phyloP scores from a whole-genome alignment of 2,329 filamentous ascomycete genomes.

The Thermoascus crustaceus region DNA sequence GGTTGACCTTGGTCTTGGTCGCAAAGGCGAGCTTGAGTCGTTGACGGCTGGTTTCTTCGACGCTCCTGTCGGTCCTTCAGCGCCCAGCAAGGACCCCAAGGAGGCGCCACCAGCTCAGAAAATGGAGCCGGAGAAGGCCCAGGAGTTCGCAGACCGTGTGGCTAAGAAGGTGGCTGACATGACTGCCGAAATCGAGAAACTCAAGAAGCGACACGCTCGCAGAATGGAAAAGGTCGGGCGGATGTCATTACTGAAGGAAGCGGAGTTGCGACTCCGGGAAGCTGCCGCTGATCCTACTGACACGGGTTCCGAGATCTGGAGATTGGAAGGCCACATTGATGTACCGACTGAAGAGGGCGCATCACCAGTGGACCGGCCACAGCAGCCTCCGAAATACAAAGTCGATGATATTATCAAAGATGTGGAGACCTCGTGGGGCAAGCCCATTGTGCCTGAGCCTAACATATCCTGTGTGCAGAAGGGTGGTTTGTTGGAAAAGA shows the following conservation, averaged over 20 bases:
- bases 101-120: slow-evolving; percentile 44
- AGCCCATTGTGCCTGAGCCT: slow-evolving; percentile 56
- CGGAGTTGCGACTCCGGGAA: slow-evolving; percentile 67
- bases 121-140: slow-evolving; percentile 66
- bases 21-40: slow-evolving; percentile 70
- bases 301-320: slow-evolving; percentile 53
- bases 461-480: slow-evolving; percentile 65
- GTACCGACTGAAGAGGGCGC: slow-evolving; percentile 27
- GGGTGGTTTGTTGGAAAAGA: slow-evolving; percentile 61
- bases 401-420: slow-evolving; percentile 67
- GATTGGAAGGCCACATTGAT: slow-evolving; percentile 48
- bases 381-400: slow-evolving; percentile 35
- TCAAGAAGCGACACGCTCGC: slow-evolving; percentile 71
- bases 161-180: slow-evolving; percentile 63
- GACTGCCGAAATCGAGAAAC: slow-evolving; percentile 71
- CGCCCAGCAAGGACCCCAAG: slow-evolving; percentile 18
- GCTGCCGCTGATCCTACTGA: slow-evolving; percentile 50
- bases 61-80: slow-evolving; percentile 35
- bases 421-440: slow-evolving; percentile 63
- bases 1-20: slow-evolving; percentile 76
- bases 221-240: slow-evolving; percentile 67
- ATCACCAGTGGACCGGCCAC: slow-evolving; percentile 28
- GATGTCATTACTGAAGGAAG: slow-evolving; percentile 59
- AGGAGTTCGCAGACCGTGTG: slow-evolving; percentile 75
- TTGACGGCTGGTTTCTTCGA: slow-evolving; percentile 83